phyloP scores from a whole-genome alignment of 2,329 filamentous ascomycete species.

The Purpureocillium takamizusanense region DNA sequence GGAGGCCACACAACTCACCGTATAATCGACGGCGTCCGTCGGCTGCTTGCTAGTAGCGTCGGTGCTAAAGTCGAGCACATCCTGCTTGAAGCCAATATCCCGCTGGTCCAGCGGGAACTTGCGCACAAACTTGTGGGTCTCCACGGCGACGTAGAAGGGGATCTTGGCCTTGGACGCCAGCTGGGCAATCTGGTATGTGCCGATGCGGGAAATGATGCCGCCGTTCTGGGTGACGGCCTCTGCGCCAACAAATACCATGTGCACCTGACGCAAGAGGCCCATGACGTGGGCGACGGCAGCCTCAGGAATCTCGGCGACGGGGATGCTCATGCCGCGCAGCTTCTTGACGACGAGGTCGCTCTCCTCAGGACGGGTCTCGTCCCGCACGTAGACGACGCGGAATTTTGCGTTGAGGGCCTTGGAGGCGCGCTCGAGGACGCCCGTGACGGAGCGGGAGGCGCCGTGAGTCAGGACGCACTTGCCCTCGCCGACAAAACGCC shows the following conservation, averaged over 20 bases:
- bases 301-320: conserved; percentile 56
- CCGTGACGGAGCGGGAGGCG: conserved; percentile 74
- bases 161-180: conserved; percentile 62
- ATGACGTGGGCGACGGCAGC: conserved; percentile 73
- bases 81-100: conserved; percentile 70
- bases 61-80: conserved; percentile 64
- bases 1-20: no score
- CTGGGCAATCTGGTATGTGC: conserved; percentile 76
- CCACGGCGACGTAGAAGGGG: conserved; percentile 83
- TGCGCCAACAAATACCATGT: conserved; percentile 57
- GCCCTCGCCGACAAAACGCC: conserved; percentile 69
- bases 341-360: conserved; percentile 61
- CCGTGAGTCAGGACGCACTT: conserved; percentile 84
- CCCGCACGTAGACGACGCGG: conserved; percentile 71
- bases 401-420: conserved; percentile 58
- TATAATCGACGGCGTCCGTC: conserved; percentile 59
- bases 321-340: conserved; percentile 65
- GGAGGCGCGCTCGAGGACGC: conserved; percentile 60
- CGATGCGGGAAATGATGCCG: conserved; percentile 81
- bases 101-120: conserved; percentile 76
- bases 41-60: conserved; percentile 34
- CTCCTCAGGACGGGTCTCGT: conserved; percentile 47
- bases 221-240: conserved; percentile 93
- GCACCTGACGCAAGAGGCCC: conserved; percentile 42
- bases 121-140: conserved; percentile 94